phyloP scores from a whole-genome alignment of 192 early-diverging fungal genomes.

The Dissophora globulifera region DNA sequence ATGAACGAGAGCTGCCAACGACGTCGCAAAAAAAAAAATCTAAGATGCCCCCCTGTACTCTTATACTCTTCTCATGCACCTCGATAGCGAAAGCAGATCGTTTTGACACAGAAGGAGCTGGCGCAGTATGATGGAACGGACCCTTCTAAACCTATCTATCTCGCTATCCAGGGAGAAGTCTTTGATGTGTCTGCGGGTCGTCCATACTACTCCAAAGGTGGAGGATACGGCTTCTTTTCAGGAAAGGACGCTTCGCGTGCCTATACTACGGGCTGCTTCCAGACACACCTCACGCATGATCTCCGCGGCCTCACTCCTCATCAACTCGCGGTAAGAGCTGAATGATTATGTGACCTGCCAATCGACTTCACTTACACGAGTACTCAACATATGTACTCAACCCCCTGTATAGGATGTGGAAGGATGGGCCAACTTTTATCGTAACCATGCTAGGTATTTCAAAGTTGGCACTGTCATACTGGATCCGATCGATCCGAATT shows the following conservation, averaged over 20 bases:
- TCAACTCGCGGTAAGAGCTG: slow-evolving; percentile 74
- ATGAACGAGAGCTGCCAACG: background rate
- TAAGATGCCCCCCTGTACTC: background rate
- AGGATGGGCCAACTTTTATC: slow-evolving; percentile 90
- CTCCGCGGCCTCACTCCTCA: slow-evolving; percentile 80
- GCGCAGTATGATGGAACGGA: slow-evolving; percentile 86
- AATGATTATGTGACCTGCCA: too few relatives aligned
- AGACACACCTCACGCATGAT: slow-evolving; percentile 94
- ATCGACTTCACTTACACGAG: too few relatives aligned
- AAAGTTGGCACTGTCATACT: slow-evolving; percentile 86
- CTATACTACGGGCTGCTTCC: slow-evolving; percentile 95
- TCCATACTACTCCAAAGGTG: slow-evolving; percentile 79
- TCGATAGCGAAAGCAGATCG: slow-evolving; percentile 59
- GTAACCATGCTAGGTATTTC: slow-evolving; percentile 87
- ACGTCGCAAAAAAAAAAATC: background rate
- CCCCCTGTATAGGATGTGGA: slow-evolving; percentile 70
- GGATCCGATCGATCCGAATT: slow-evolving; percentile 81
- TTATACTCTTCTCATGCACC: background rate
- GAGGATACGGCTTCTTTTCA: slow-evolving; percentile 88
- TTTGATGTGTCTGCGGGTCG: slow-evolving; percentile 89
- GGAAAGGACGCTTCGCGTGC: slow-evolving; percentile 94
- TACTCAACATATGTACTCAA: too few relatives aligned
- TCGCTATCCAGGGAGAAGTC: slow-evolving; percentile 93
- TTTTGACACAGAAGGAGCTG: slow-evolving; percentile 84
- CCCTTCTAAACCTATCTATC: slow-evolving; percentile 82